phyloP scores from a whole-genome alignment of 495 filamentous ascomycete species.

The Xylaria intraflava region DNA sequence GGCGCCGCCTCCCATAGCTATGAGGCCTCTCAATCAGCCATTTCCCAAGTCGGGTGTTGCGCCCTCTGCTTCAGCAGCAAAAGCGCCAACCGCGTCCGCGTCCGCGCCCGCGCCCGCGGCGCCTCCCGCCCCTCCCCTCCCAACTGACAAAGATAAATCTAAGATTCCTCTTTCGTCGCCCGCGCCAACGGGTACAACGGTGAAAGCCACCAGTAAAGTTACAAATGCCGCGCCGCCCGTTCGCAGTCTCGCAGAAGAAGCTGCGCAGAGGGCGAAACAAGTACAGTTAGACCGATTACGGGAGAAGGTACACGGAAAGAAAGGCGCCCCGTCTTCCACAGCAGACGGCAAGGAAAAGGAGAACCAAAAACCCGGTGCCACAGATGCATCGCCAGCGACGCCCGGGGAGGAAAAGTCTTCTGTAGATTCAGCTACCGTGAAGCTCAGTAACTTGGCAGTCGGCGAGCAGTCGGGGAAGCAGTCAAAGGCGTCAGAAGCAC shows the following conservation, averaged over 20 bases:
- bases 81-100: constrained; percentile 33
- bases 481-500: constrained; percentile 34
- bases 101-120: constrained; percentile 16
- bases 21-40: constrained; percentile 13
- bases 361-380: constrained; percentile 20
- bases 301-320: constrained; percentile 34
- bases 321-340: constrained; percentile 23
- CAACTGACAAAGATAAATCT: constrained; percentile 16
- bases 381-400: background rate
- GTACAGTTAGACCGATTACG: constrained; percentile 37
- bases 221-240: constrained; percentile 39
- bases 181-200: constrained; percentile 7
- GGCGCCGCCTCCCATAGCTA: constrained; percentile 24
- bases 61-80: constrained; percentile 27
- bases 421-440: constrained; percentile 1
- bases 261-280: constrained; percentile 57
- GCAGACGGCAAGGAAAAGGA: constrained; percentile 24
- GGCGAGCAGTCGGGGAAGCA: constrained; percentile 20
- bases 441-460: constrained; percentile 10
- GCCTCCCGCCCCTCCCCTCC: constrained; percentile 20
- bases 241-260: constrained; percentile 61
- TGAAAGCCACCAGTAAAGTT: constrained; percentile 15
- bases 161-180: constrained; percentile 10
- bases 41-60: constrained; percentile 25
- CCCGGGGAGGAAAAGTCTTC: constrained; percentile 3